Evolutionary conservation across 768 basidiomycete genomes (phyloP).

Genomic region (Mycena kentingensis): DNA sequence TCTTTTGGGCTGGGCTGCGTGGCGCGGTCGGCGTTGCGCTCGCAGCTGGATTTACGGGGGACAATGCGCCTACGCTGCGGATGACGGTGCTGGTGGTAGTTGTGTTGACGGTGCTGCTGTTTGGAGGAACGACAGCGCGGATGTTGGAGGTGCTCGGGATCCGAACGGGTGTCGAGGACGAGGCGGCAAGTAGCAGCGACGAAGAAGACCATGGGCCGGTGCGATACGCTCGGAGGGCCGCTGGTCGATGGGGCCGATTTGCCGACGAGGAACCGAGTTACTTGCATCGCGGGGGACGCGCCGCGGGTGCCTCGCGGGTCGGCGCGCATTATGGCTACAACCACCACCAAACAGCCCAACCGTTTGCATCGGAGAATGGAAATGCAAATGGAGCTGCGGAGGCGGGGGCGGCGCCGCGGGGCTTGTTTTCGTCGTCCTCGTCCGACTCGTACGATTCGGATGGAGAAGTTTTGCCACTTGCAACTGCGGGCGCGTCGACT

Average conservation of each 20-base stretch:
- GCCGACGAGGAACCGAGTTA: slow-evolving; percentile 47
- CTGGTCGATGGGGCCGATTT: slow-evolving; percentile 46
- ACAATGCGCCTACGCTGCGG: slow-evolving; percentile 85
- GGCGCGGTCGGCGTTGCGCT: slow-evolving; percentile 98
- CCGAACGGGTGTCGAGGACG: slow-evolving; percentile 92
- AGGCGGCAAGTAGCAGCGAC: slow-evolving; percentile 61
- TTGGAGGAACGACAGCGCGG: slow-evolving; percentile 94
- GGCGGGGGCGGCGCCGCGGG: slow-evolving; percentile 29
- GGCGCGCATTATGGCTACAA: slow-evolving; percentile 71
- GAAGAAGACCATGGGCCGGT: slow-evolving; percentile 50
- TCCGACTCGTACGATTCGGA: slow-evolving; percentile 81
- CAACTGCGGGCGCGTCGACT: slow-evolving; percentile 40
- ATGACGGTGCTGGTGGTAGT: slow-evolving; percentile 96
- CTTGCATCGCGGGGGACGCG: slow-evolving; percentile 31
- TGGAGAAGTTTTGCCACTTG: slow-evolving; percentile 78
- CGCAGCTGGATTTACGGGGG: slow-evolving; percentile 93
- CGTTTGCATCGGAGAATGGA: neutral
- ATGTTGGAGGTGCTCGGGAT: slow-evolving; percentile 99
- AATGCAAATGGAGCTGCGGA: slow-evolving; percentile 23
- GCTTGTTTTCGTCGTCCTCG: slow-evolving; percentile 68
- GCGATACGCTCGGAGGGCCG: slow-evolving; percentile 36
- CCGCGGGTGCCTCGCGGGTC: slow-evolving; percentile 38
- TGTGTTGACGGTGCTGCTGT: slow-evolving; percentile 89
- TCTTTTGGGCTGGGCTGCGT: slow-evolving; percentile 97
- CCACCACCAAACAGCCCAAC: slow-evolving; percentile 46